Conservation (phyloP, 225 moss, liverwort and hornwort species). For the Pleurozium schreberi region DNA sequence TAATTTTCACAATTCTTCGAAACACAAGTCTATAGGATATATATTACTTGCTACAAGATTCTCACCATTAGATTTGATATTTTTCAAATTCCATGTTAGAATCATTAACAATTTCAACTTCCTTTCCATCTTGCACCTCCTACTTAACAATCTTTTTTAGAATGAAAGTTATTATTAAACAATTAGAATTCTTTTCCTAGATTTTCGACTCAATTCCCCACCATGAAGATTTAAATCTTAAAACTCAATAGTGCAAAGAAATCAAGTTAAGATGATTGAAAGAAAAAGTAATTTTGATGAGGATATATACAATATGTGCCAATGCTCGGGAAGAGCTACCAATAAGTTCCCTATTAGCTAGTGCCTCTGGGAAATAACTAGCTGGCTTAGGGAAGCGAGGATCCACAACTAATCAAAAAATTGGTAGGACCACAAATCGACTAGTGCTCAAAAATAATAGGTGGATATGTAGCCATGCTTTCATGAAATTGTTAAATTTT, state of each 20-base stretch:
- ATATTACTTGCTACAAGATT: background rate
- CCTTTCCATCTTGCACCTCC: background rate
- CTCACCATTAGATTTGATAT: background rate
- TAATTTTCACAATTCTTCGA: background rate
- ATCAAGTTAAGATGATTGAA: background rate
- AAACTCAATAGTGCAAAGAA: background rate
- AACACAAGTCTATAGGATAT: too few species aligned
- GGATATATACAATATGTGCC: background rate
- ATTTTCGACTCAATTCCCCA: background rate
- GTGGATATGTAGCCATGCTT: fast-evolving
- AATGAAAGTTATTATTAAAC: background rate
- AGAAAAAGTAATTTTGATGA: background rate
- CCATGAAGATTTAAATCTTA: background rate
- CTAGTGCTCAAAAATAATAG: fast-evolving
- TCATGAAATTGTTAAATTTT: background rate
- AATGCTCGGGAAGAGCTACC: fast-evolving
- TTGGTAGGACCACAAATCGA: fast-evolving
- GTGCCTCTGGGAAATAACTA: fast-evolving
- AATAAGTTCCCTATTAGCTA: fast-evolving
- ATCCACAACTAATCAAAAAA: fast-evolving
- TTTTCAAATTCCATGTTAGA: background rate
- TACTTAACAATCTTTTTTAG: background rate
- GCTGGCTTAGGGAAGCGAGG: too few species aligned
- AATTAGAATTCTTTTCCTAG: too few species aligned
- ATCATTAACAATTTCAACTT: too few species aligned